Base-by-base conservation (phyloP, 1,284 basidiomycete species). In the Xanthoconium separans region DNA sequence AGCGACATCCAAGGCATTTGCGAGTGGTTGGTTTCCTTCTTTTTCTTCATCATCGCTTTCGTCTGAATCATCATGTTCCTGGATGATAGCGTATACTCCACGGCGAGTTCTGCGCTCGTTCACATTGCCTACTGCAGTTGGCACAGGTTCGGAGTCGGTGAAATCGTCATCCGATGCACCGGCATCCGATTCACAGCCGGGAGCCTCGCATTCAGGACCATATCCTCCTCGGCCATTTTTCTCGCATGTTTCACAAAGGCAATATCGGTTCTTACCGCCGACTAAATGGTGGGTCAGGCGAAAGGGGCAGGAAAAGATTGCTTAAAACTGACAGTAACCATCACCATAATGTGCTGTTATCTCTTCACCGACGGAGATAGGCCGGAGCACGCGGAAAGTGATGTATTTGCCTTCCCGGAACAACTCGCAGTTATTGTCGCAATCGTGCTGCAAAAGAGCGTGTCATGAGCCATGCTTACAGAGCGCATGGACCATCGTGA, bases 161-260 rank as follows among this genome's bases (percentile, higher is more conserved):
- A 66, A 65, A 58, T 78, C 78, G 47, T 71, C 71, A 50, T 77
- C 77, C 11, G 75, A 74, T 34, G 69, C 77, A 59, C 75, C 78
- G 44, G 75, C 73, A 27, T 76, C 76, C 44, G 71, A 73, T 58
- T 75, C 75, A 36, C 72, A 73, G 50, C 77, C 78, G 31, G 78
- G 71, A 12, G 69, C 68, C 48, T 79, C 81, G 43, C 81, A 77
- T 53, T 84, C 79, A 50, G 80, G 84, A 13, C 81, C 80, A 65
- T 91, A 93, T 33, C 89, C 91, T 29, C 93, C 93, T 43, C 78
- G 75, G 11, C 83, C 83, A 39, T 76, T 82, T 71, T 79, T 81
- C 74, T 95, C 93, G 75, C 93, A 96, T 2, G 90, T 94, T 70
- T 90, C 87, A 67, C 93, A 96, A 42, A 96, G 80, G 72, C 93